A percentile compares a stretch with the other conserved stretches of the same genome.
Evolutionary conservation across 225 moss, liverwort and hornwort species (phyloP).

Genomic region (Pleurozium schreberi): DNA sequence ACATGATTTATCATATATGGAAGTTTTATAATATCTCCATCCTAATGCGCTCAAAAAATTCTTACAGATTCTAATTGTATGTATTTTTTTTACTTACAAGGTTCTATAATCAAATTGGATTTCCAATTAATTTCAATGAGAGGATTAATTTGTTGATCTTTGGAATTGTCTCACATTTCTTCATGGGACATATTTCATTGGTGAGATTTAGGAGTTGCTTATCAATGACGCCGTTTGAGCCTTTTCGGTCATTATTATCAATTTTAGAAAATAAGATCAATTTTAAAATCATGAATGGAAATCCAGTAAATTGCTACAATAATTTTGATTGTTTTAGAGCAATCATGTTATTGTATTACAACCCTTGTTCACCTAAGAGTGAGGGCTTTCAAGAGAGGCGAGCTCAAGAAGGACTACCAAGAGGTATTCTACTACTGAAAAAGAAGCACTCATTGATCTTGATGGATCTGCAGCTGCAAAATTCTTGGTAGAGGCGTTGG

Average conservation of each 20-base stretch:
- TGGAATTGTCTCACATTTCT: neutral
- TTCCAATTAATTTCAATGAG: neutral
- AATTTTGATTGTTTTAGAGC: neutral
- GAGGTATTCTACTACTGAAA: neutral
- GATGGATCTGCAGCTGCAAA: conserved; percentile 64
- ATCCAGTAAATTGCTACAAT: neutral
- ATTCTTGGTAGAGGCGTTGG: conserved; percentile 48
- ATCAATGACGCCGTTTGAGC: neutral
- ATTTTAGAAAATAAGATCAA: neutral
- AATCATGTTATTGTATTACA: neutral
- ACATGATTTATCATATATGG: neutral
- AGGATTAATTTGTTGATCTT: neutral
- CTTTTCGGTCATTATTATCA: neutral
- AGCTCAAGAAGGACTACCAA: conserved; percentile 15
- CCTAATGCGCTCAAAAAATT: neutral
- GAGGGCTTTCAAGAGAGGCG: neutral
- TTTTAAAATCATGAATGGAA: neutral
- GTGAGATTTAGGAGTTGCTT: neutral
- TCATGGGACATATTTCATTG: neutral
- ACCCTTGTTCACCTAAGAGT: neutral
- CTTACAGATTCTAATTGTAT: too few relatives aligned
- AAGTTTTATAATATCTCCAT: neutral
- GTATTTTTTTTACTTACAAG: neutral
- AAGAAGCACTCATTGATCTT: conserved; percentile 47
- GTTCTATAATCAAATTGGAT: neutral